Evolutionary conservation across 169 alveolate genomes (phyloP), one percentile per base, ranked within the genome.

Genomic region (Babesia caballi): DNA sequence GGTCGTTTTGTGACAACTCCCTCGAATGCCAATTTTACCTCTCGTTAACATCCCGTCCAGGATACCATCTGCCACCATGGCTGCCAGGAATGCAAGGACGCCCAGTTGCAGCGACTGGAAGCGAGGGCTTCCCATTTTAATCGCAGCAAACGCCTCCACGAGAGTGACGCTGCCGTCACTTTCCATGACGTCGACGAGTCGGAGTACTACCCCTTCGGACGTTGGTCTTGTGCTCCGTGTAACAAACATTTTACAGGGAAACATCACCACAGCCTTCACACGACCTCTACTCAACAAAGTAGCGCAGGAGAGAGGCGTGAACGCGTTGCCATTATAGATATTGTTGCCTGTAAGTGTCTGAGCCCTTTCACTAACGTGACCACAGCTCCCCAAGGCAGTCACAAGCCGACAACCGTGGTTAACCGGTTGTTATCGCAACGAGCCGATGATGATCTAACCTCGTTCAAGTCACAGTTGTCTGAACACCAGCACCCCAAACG

Each of bases 1-100:
- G 56, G 19, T 3, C 56, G 35, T 47, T 19, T 28, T 56, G 61
- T 5, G 50, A 28, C 0, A 3, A 2, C 2, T 15, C 44, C 4
- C 15, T 38, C 12, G 5, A 28, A 0, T 1, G 2, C 57, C 46
- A 2, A 4, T 65, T 2, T 17, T 65, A 33, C 19, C 63, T 7
- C 30, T n/a, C 36, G 35, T 73, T 30, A 41, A 33, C 25, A 33
- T 23, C 0, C 30, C 33, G 15, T 41, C 14, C 53, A 75, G 85
- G 65, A 75, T 17, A 30, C 33, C 47, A 75, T 75, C 21, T 28
- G 85, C 32, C 65, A 59, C 25, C 44, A 42, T 12, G 63, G 57
- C 52, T 75, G 85, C 52, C 14, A 41, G 51, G 58, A 50, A 35
- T 75, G 85, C 36, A 75, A 66, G 35, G 32, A 36, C n/a, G 70